Conservation (phyloP, 2,329 filamentous ascomycete species). For the Phialocephala subalpina region DNA sequence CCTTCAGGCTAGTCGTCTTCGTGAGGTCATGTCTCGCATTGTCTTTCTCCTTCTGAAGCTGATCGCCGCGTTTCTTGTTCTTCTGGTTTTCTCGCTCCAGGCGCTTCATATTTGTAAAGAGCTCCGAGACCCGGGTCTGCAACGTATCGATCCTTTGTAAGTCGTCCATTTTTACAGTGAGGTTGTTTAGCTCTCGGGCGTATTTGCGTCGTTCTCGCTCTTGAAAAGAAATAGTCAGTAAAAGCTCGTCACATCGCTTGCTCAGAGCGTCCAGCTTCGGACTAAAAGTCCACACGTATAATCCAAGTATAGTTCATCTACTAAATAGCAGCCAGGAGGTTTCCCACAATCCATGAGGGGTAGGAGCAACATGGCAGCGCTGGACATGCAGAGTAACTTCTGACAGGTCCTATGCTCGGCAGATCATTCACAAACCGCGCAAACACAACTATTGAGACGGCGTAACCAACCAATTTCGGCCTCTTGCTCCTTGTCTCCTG, state of each 20-base stretch:
- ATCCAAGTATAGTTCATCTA: neutral
- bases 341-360: neutral
- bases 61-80: conserved; percentile 94
- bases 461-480: conserved; percentile 84
- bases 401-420: conserved; percentile 2
- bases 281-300: neutral
- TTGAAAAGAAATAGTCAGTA: conserved; percentile 49
- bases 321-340: neutral
- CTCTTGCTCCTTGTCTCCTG: conserved; percentile 94
- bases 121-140: conserved; percentile 89
- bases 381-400: conserved; percentile 4
- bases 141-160: conserved; percentile 91
- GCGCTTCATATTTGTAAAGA: conserved; percentile 94
- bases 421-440: neutral
- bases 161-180: conserved; percentile 91
- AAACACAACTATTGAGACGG: neutral
- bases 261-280: neutral
- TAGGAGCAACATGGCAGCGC: neutral
- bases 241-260: neutral
- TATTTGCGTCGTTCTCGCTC: conserved; percentile 95
- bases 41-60: conserved; percentile 96
- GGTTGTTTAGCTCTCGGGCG: conserved; percentile 86
- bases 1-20: conserved; percentile 90
- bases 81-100: conserved; percentile 93
- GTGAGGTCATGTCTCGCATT: conserved; percentile 85